Percentiles rank a stretch among this genome's conserved stretches.
Conservation (phyloP, 139 green algal species). For the Ostreobium quekettii region DNA sequence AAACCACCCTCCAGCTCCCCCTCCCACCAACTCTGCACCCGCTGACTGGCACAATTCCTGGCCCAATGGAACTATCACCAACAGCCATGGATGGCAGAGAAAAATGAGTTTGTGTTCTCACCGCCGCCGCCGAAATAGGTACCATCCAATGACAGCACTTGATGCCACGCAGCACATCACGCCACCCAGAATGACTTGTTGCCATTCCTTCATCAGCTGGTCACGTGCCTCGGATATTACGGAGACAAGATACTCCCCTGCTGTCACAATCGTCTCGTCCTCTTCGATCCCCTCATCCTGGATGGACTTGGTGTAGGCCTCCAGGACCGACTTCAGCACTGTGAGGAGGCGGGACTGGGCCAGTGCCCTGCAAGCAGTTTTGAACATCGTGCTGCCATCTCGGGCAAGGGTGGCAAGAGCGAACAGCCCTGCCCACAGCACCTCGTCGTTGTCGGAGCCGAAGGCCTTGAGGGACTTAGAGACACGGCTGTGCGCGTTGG, state of each 20-base stretch:
- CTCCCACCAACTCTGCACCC: too few species aligned
- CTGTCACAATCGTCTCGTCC: conserved; percentile 3
- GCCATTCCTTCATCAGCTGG: not conserved
- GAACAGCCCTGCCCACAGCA: conserved; percentile 47
- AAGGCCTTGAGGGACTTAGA: conserved; percentile 22
- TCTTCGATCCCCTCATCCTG: not conserved
- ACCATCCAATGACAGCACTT: too few species aligned
- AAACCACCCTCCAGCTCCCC: too few species aligned
- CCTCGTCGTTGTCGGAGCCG: conserved; percentile 34
- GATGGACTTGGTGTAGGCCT: not conserved
- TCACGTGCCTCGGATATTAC: not conserved
- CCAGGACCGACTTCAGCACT: not conserved
- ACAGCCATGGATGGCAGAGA: too few species aligned
- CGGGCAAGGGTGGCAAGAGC: conserved; percentile 41
- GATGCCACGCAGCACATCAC: too few species aligned
- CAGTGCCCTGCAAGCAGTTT: not conserved
- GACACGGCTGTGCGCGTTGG: conserved; percentile 14
- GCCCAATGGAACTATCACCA: too few species aligned
- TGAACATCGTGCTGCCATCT: conserved; percentile 28
- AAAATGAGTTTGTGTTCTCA: too few species aligned
- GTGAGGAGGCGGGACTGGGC: not conserved
- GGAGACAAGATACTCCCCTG: conserved; percentile 2
- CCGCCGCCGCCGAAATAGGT: too few species aligned
- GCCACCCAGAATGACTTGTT: not conserved
- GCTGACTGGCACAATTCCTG: too few species aligned